Base-by-base conservation (phyloP, 129 eudicot genomes). In the Lonicera japonica region DNA sequence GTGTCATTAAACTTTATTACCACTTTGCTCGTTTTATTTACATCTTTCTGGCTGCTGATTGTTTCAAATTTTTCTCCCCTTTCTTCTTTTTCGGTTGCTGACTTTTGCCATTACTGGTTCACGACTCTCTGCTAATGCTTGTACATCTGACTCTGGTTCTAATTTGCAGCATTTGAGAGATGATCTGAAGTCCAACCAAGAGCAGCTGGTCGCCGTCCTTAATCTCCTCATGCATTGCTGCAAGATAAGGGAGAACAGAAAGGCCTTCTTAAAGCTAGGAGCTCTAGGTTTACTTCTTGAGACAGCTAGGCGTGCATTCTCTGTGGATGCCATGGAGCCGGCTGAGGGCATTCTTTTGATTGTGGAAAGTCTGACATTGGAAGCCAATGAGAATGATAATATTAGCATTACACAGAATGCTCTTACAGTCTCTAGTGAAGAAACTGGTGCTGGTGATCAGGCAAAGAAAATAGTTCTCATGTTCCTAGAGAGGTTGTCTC, bases 291-390 rank as follows among this genome's bases (percentile, higher is more conserved):
- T 94, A 62, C 95, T 94, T 17, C 92, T 88, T 11, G 99, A 94
- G 72, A 94, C 95, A 39, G 99, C 96, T 17, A 77, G 96, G 29
- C 96, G 95, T 54, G 99, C 99, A 19, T 94, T 94, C 74, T 88
- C 92, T 17, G 89, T 94, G 64, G 99, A 94, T 80, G 99, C 96
- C 52, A 94, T 88, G 64, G 99, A 94, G 71, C 95, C 99, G 51
- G 99, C 96, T 47, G 99, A 94, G 79, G 99, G 99, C 25, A 94
- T 94, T 75, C 90, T 94, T 52, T 55, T 94, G 73, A 94, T 94
- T 54, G 99, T 94, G 25, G 99, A 94, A 70, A 80, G 92, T 56
- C 79, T 94, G 54, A 88, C 99, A 4, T 57, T 94, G 77, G 99
- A 94, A 74, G 96, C 99, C 54, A 94, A 94, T 34, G 99, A 88